Evolutionary conservation across 495 filamentous ascomycete genomes (phyloP).

Genomic region (Astrothelium macrocarpum): DNA sequence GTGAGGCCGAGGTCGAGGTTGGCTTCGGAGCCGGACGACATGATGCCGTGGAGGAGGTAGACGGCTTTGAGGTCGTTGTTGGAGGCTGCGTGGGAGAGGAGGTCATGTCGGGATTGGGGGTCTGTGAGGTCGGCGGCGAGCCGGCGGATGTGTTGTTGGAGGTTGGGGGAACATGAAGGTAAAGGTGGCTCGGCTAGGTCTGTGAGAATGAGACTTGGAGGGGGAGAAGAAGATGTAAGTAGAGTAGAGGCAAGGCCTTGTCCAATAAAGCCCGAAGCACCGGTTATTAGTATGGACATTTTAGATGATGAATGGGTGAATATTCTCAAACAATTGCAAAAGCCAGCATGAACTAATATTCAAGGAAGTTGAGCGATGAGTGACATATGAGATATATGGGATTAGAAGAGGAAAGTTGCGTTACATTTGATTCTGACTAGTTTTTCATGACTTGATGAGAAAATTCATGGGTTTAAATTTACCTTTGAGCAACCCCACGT

Average conservation of each 20-base stretch:
- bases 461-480: background rate
- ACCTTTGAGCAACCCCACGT: background rate
- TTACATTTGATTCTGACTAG: background rate
- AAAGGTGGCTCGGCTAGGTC: conserved; percentile 29
- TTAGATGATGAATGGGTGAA: background rate
- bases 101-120: conserved; percentile 6
- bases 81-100: conserved; percentile 7
- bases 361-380: background rate
- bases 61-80: conserved; percentile 45
- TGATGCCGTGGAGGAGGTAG: conserved; percentile 79
- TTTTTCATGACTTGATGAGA: background rate
- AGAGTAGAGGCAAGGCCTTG: conserved; percentile 27
- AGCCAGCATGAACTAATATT: background rate
- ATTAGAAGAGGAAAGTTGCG: background rate
- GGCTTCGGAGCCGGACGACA: conserved; percentile 67
- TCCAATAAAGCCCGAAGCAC: conserved; percentile 30
- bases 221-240: conserved; percentile 17
- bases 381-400: background rate
- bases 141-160: conserved; percentile 14
- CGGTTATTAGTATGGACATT: conserved; percentile 31
- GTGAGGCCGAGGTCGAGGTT: conserved; percentile 62
- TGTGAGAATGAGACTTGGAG: conserved; percentile 21
- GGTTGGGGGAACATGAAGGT: conserved; percentile 10
- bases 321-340: background rate
- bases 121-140: conserved; percentile 24